Conservation (phyloP, 2,329 filamentous ascomycete genomes). For the Camillea tinctor region DNA sequence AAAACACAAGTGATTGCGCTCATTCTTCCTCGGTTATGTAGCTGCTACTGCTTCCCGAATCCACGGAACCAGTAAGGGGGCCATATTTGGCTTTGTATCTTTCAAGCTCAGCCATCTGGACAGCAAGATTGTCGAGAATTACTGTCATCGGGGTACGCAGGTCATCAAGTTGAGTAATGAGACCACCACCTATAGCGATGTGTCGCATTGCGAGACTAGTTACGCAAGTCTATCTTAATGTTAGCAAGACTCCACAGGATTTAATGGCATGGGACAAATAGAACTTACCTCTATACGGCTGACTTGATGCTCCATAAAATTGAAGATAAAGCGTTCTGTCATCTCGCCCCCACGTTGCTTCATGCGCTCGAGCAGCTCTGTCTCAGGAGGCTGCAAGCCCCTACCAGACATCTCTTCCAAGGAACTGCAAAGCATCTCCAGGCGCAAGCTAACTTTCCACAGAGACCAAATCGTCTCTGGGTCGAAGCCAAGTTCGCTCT, state of each 20-base stretch:
- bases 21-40: conserved; percentile 35
- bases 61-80: conserved; percentile 36
- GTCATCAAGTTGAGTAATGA: conserved; percentile 63
- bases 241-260: conserved; percentile 20
- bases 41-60: conserved; percentile 28
- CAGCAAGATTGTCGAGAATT: conserved; percentile 61
- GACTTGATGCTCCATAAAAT: conserved; percentile 92
- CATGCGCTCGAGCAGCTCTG: conserved; percentile 72
- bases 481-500: conserved; percentile 71
- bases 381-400: conserved; percentile 75
- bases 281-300: conserved; percentile 85
- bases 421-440: conserved; percentile 90
- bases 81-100: conserved; percentile 57
- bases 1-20: background rate
- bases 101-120: conserved; percentile 63
- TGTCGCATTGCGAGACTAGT: conserved; percentile 78
- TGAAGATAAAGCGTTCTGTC: conserved; percentile 82
- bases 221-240: conserved; percentile 65
- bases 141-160: conserved; percentile 76
- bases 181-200: conserved; percentile 67
- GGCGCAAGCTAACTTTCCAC: conserved; percentile 82
- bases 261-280: conserved; percentile 2
- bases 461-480: conserved; percentile 84
- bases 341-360: conserved; percentile 73
- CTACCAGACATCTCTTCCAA: conserved; percentile 69